These are phyloP conservation scores for Cladosporium sp. DNA, from an alignment of 2,329 filamentous ascomycete species.

Conservation along the genomic window DNA sequence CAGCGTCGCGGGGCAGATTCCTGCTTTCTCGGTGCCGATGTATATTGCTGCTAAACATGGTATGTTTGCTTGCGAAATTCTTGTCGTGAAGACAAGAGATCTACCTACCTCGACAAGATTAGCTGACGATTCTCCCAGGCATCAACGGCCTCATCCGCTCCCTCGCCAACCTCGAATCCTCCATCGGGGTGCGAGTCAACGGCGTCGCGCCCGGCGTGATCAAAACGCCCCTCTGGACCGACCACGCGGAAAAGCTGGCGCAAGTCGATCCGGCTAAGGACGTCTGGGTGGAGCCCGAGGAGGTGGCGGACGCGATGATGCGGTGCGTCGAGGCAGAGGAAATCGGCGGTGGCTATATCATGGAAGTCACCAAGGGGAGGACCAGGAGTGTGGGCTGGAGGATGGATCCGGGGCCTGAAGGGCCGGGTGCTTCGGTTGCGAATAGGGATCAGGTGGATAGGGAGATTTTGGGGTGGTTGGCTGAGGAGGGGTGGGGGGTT, in stretches of 20 bases:
- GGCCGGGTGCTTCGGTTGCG: conserved; percentile 37
- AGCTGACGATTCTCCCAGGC: conserved; percentile 22
- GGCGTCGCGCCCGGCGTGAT: conserved; percentile 59
- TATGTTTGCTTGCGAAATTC: background rate
- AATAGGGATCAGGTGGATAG: conserved; percentile 38
- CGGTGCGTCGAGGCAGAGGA: conserved; percentile 47
- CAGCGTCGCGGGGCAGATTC: conserved; percentile 41
- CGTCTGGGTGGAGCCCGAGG: conserved; percentile 57
- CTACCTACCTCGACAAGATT: background rate
- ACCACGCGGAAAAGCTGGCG: conserved; percentile 56
- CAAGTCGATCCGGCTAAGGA: conserved; percentile 47
- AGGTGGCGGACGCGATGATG: conserved; percentile 58
- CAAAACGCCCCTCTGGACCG: conserved; percentile 59
- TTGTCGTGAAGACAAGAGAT: background rate
- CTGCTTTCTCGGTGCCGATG: conserved; percentile 37
- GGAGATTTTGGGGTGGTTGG: conserved; percentile 50
- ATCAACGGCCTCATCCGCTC: conserved; percentile 48
- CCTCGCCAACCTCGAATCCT: conserved; percentile 46
- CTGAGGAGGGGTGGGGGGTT: conserved; percentile 47
- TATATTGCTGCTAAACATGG: conserved; percentile 44
- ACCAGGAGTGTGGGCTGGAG: conserved; percentile 48
- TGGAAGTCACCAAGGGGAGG: conserved; percentile 52
- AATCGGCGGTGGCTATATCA: conserved; percentile 47
- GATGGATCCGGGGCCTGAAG: conserved; percentile 52
- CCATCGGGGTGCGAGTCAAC: conserved; percentile 53